Percentiles rank a stretch among this genome's conserved stretches.
phyloP scores from a whole-genome alignment of 2,329 filamentous ascomycete species.

The Akanthomyces muscarius region DNA sequence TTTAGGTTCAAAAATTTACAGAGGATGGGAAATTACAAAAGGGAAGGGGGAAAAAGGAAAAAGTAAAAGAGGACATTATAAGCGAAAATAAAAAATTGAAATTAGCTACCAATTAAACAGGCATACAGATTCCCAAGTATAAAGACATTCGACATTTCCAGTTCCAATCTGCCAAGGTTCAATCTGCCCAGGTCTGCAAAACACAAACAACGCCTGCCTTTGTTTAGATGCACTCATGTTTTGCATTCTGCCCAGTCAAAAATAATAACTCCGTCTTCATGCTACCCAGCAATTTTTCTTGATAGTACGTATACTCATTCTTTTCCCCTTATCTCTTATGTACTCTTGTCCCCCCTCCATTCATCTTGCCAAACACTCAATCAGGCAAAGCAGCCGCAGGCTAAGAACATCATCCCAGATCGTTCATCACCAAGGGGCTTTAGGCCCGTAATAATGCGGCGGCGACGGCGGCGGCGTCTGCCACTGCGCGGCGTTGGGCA shows the following conservation, averaged over 20 bases:
- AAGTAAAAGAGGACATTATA: neutral
- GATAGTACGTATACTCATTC: neutral
- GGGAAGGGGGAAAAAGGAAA: constrained; percentile 5
- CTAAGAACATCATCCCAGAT: no score
- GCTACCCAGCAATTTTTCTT: neutral
- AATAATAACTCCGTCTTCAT: constrained; percentile 21
- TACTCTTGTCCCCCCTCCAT: neutral
- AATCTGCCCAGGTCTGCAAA: neutral
- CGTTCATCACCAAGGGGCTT: no score
- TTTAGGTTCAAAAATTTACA: constrained; percentile 7
- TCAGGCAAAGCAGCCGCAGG: no score
- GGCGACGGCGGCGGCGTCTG: constrained; percentile 35
- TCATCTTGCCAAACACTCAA: no score
- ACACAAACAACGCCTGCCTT: neutral
- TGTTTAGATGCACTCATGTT: neutral
- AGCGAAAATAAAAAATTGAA: constrained; percentile 3
- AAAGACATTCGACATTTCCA: neutral
- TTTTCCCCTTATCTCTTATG: neutral
- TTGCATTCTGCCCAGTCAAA: neutral
- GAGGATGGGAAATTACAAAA: neutral
- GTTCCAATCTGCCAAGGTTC: neutral
- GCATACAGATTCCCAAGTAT: neutral
- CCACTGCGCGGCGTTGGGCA: constrained; percentile 27
- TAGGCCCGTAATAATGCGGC: constrained; percentile 12
- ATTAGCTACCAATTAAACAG: neutral